Evolutionary conservation across 1,284 basidiomycete genomes (phyloP).

Genomic region (Irpex sp.): DNA sequence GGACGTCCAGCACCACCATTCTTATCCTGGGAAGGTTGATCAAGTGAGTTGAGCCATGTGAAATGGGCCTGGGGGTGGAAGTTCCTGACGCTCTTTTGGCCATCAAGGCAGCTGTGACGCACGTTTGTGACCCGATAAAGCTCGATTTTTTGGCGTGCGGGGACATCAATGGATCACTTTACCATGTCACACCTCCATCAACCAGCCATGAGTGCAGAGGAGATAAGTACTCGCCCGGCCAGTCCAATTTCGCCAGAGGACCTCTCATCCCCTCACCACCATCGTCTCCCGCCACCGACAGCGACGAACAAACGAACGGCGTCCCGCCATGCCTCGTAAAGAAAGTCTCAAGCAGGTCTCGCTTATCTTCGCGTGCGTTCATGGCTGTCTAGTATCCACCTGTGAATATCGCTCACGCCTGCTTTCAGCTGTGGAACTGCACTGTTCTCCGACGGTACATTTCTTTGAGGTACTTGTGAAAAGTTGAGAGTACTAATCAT

Average conservation of each 20-base stretch:
- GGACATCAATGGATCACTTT: neutral
- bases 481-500: neutral
- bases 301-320: neutral
- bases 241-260: neutral
- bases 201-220: neutral
- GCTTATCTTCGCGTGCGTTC: constrained; percentile 73
- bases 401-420: neutral
- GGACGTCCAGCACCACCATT: no score
- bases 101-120: neutral
- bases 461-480: neutral
- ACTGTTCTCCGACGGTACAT: constrained; percentile 78
- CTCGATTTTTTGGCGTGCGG: neutral
- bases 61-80: no score
- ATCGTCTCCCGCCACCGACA: neutral
- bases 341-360: constrained; percentile 48
- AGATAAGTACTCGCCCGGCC: neutral
- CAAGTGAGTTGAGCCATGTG: no score
- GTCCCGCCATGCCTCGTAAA: neutral
- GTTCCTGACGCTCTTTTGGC: no score
- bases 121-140: neutral
- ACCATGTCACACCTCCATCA: neutral
- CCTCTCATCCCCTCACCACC: neutral
- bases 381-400: neutral
- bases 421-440: constrained; percentile 72
- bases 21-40: no score